Percentiles rank a stretch among this genome's conserved stretches.
Conservation (phyloP, 805 yeast species). For the Yarrowia sp. region DNA sequence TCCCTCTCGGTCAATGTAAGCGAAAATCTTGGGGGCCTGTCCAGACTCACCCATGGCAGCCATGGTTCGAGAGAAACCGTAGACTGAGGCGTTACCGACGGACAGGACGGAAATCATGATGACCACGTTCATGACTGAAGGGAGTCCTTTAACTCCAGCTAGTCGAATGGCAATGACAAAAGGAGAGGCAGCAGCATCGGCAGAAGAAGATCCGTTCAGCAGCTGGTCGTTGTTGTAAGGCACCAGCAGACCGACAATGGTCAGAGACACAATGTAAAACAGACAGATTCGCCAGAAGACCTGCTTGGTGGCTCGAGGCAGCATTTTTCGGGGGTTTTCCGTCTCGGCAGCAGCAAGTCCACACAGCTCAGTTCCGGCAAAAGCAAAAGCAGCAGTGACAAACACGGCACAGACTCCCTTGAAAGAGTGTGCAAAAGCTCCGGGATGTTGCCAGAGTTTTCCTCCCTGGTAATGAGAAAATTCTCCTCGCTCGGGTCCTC, state of each 20-base stretch:
- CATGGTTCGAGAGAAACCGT: conserved; percentile 64
- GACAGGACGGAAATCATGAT: conserved; percentile 48
- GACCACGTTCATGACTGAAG: conserved; percentile 7
- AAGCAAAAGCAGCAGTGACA: conserved; percentile 66
- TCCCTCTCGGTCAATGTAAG: conserved; percentile 63
- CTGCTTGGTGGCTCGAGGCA: conserved; percentile 15
- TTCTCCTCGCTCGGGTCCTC: conserved; percentile 54
- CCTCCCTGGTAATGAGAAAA: conserved; percentile 47
- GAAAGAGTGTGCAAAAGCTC: conserved; percentile 62
- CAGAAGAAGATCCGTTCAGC: conserved; percentile 48
- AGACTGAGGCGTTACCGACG: conserved; percentile 69
- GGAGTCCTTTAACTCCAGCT: not conserved
- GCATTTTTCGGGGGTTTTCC: conserved; percentile 6
- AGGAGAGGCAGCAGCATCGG: conserved; percentile 65
- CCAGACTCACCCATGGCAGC: conserved; percentile 63
- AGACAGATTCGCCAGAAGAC: conserved; percentile 22
- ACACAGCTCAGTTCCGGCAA: conserved; percentile 60
- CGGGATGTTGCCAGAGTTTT: conserved; percentile 54
- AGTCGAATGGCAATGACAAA: conserved; percentile 50
- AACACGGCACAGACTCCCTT: conserved; percentile 65
- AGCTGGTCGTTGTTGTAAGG: conserved; percentile 53
- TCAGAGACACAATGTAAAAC: conserved; percentile 57
- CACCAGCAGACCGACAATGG: conserved; percentile 58
- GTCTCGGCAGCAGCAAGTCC: conserved; percentile 10
- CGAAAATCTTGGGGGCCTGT: conserved; percentile 56